These are phyloP conservation scores for Penicillium sp. DNA, from an alignment of 2,329 filamentous ascomycete species.

Conservation along the genomic window DNA sequence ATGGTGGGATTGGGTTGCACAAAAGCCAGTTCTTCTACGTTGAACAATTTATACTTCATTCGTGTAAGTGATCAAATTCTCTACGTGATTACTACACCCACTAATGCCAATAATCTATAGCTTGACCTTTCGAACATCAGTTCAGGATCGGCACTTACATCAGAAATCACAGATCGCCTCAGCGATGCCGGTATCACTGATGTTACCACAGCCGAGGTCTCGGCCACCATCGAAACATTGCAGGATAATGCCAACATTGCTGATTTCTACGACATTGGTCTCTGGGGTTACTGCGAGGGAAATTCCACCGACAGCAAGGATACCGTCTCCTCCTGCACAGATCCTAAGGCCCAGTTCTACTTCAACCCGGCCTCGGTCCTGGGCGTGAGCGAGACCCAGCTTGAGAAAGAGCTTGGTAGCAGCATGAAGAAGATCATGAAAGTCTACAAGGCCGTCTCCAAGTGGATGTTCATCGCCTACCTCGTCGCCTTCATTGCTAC, in stretches of 20 bases:
- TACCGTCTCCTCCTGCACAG: conserved; percentile 63
- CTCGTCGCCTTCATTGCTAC: conserved; percentile 71
- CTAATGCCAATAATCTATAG: conserved; percentile 23
- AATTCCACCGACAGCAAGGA: conserved; percentile 55
- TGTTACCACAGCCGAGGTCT: conserved; percentile 41
- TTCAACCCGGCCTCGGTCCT: conserved; percentile 68
- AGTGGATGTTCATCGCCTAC: conserved; percentile 83
- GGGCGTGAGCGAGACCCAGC: conserved; percentile 56
- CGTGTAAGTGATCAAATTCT: conserved; percentile 35
- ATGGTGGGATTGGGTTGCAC: conserved; percentile 60
- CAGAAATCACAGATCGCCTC: conserved; percentile 33
- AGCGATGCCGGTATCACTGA: conserved; percentile 36
- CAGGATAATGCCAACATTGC: conserved; percentile 58
- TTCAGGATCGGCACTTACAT: conserved; percentile 42
- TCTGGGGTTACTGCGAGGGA: conserved; percentile 84
- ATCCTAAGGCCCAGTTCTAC: conserved; percentile 73
- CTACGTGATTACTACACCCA: not conserved
- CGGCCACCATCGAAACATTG: conserved; percentile 37
- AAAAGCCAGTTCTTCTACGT: conserved; percentile 48
- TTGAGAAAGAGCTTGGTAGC: conserved; percentile 65
- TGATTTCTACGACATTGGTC: conserved; percentile 75
- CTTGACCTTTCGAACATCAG: conserved; percentile 64
- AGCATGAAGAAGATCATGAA: conserved; percentile 67
- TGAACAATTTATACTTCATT: conserved; percentile 58
- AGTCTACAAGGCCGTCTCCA: conserved; percentile 70